These are phyloP conservation scores for Pseudocercospora pini-densiflorae DNA, from an alignment of 2,329 filamentous ascomycete genomes.

Conservation along the genomic window DNA sequence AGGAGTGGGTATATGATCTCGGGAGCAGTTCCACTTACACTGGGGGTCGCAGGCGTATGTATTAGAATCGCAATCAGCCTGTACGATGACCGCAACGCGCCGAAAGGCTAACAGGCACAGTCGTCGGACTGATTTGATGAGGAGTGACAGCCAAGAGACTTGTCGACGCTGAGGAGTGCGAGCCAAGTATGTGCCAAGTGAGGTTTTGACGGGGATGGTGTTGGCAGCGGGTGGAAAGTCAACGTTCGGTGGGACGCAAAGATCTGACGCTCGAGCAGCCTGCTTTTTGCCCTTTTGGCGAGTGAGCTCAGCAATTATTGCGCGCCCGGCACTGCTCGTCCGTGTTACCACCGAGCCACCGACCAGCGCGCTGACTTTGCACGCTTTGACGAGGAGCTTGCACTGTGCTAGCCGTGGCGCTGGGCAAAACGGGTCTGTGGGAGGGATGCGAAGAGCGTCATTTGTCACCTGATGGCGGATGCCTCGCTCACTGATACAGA, in stretches of 20 bases:
- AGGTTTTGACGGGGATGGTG: constrained; percentile 1
- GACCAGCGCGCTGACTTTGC: neutral
- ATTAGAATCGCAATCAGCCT: constrained; percentile 1
- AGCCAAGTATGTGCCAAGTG: constrained; percentile 10
- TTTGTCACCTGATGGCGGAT: neutral
- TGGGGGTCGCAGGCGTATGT: constrained; percentile 5
- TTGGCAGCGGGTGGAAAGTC: neutral
- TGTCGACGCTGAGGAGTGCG: constrained; percentile 2
- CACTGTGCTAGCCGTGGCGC: neutral
- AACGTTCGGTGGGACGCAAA: neutral
- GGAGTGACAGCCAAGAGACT: constrained; percentile 7
- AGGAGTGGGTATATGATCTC: neutral
- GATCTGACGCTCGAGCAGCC: constrained; percentile 3
- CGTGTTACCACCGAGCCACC: constrained; percentile 2
- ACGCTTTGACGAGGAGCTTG: neutral
- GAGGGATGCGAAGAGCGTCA: neutral
- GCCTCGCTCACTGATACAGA: neutral
- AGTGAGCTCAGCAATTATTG: neutral
- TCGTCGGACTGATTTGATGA: constrained; percentile 10
- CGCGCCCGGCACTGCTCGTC: constrained; percentile 1
- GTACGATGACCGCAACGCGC: constrained; percentile 18
- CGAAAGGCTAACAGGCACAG: constrained; percentile 12
- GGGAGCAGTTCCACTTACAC: constrained; percentile 10
- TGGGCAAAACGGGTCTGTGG: neutral
- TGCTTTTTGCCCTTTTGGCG: neutral